These are phyloP conservation scores for Mycena chlorophos DNA, from an alignment of 768 basidiomycete genomes.

Conservation along the genomic window DNA sequence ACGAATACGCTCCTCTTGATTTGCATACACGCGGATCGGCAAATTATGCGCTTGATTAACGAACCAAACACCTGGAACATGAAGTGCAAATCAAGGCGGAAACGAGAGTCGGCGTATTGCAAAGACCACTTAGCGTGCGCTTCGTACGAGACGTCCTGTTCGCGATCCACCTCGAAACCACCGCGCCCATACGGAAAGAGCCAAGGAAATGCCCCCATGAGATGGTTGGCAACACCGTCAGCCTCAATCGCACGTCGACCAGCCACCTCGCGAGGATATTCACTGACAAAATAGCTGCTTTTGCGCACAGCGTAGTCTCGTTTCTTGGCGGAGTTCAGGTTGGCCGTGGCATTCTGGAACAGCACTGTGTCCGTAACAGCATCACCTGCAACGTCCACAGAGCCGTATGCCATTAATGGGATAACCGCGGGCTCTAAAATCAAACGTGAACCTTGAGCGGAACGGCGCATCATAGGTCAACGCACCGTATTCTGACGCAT, in stretches of 20 bases:
- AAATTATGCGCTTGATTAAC: not conserved
- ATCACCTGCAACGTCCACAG: not conserved
- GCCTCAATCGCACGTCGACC: not conserved
- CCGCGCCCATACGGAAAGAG: not conserved
- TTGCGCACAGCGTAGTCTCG: not conserved
- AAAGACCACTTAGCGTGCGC: too few species aligned
- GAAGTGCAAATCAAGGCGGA: not conserved
- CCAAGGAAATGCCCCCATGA: not conserved
- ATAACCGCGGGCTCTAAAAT: not conserved
- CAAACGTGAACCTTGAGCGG: too few species aligned
- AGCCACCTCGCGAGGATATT: not conserved
- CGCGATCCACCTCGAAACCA: too few species aligned
- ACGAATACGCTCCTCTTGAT: not conserved
- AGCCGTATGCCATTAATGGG: not conserved
- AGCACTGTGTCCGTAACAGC: not conserved
- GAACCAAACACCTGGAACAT: not conserved
- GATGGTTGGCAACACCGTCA: not conserved
- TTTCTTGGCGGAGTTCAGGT: not conserved
- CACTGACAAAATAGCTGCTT: not conserved
- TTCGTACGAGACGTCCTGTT: too few species aligned
- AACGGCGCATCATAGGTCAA: too few species aligned
- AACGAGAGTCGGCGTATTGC: too few species aligned
- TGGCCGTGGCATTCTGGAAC: not conserved
- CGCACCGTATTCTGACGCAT: too few species aligned
- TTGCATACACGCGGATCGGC: too few species aligned